Percentiles rank a stretch among this genome's conserved stretches.
phyloP scores from a whole-genome alignment of 208 protist genomes.

The Polymyxa betae region DNA sequence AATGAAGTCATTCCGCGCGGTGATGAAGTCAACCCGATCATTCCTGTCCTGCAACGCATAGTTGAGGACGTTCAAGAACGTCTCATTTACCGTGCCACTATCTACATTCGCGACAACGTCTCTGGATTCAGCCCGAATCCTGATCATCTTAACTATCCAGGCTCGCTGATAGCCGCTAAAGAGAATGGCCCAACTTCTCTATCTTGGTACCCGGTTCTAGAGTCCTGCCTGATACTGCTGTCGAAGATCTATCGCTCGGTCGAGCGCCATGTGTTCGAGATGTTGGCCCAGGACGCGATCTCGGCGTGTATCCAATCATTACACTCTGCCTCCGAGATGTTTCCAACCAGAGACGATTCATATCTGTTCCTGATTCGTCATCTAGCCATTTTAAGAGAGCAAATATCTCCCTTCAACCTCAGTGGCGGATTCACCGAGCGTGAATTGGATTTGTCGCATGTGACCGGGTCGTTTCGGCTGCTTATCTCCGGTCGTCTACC shows the following conservation, averaged over 20 bases:
- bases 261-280: constrained; percentile 72
- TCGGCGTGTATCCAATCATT: constrained; percentile 66
- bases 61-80: constrained; percentile 71
- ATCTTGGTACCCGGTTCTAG: constrained; percentile 72
- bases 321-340: background rate
- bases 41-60: background rate
- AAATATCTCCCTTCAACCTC: constrained; percentile 73
- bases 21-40: background rate
- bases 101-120: constrained; percentile 71
- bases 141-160: constrained; percentile 70
- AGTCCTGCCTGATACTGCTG: constrained; percentile 66
- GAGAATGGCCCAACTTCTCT: background rate
- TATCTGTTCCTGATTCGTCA: constrained; percentile 73
- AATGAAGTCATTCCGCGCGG: background rate
- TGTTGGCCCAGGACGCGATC: constrained; percentile 70
- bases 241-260: constrained; percentile 73
- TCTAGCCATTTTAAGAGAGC: constrained; percentile 71
- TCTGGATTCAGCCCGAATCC: constrained; percentile 57
- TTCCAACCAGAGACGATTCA: constrained; percentile 53
- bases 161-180: background rate
- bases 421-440: constrained; percentile 66
- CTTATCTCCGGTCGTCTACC: constrained; percentile 23
- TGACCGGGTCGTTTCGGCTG: constrained; percentile 61
- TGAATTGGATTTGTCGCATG: constrained; percentile 70
- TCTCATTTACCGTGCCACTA: constrained; percentile 68